phyloP scores from a whole-genome alignment of 1,284 basidiomycete genomes.

The Boletus sp. region DNA sequence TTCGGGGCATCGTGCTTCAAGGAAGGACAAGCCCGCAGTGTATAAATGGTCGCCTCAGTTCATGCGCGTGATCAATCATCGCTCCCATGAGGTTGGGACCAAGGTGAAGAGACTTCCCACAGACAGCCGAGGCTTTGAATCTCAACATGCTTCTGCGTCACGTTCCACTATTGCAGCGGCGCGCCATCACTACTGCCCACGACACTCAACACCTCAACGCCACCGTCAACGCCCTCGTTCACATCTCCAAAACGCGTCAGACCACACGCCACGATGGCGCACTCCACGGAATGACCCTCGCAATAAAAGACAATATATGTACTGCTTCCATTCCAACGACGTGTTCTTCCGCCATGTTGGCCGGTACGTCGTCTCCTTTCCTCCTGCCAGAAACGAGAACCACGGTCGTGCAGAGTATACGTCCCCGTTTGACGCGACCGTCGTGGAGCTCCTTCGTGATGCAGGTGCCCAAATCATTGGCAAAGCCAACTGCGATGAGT shows the following conservation, averaged over 20 bases:
- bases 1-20: conserved; percentile 44
- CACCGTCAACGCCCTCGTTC: conserved; percentile 27
- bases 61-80: background rate
- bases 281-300: conserved; percentile 56
- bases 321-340: conserved; percentile 72
- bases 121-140: no score
- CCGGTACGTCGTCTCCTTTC: conserved; percentile 46
- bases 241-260: conserved; percentile 13
- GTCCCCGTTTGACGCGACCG: conserved; percentile 89
- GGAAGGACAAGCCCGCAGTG: background rate
- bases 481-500: conserved; percentile 97
- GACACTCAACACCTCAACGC: conserved; percentile 16
- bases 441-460: conserved; percentile 64
- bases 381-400: background rate
- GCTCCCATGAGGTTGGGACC: background rate
- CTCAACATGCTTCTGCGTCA: background rate
- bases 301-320: conserved; percentile 88
- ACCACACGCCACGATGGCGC: background rate
- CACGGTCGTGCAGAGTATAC: conserved; percentile 56
- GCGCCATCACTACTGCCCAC: conserved; percentile 18
- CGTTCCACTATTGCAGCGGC: conserved; percentile 2
- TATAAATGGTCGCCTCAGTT: background rate
- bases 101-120: no score
- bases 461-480: conserved; percentile 80
- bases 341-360: conserved; percentile 78